Evolutionary conservation across 208 protist species (phyloP).

Genomic region (Crithidia acanthocephali): DNA sequence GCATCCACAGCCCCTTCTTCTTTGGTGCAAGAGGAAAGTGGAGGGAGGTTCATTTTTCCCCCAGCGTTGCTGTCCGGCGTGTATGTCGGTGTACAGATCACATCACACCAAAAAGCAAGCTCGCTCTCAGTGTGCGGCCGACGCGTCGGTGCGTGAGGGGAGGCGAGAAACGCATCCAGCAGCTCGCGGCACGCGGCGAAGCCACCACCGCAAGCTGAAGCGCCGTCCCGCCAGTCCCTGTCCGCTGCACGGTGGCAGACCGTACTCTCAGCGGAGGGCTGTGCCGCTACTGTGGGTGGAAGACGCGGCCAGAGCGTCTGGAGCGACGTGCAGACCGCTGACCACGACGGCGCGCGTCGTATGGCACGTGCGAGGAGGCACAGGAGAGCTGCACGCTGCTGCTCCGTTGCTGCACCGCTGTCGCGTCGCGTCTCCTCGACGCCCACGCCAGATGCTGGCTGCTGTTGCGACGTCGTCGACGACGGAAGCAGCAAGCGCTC

Average conservation of each 20-base stretch:
- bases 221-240: not conserved
- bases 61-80: too few relatives aligned
- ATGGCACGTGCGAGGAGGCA: slow-evolving; percentile 22
- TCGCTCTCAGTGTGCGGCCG: not conserved
- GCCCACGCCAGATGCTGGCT: too few relatives aligned
- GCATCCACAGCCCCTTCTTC: not conserved
- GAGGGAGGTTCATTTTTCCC: too few relatives aligned
- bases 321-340: slow-evolving; percentile 11
- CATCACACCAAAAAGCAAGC: slow-evolving; percentile 5
- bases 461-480: not conserved
- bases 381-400: slow-evolving; percentile 15
- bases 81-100: slow-evolving; percentile 2
- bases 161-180: slow-evolving; percentile 18
- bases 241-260: not conserved
- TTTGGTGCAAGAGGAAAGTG: too few relatives aligned
- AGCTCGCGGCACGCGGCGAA: slow-evolving; percentile 1
- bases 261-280: not conserved
- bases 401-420: not conserved
- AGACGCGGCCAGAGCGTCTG: not conserved
- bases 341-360: slow-evolving; percentile 27
- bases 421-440: too few relatives aligned
- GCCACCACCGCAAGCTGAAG: not conserved
- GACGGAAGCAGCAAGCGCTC: not conserved
- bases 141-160: slow-evolving; percentile 7
- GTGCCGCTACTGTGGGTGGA: not conserved